Base-by-base conservation (phyloP, 352 stramenopile genomes). In the Globisporangium orthogonon region DNA sequence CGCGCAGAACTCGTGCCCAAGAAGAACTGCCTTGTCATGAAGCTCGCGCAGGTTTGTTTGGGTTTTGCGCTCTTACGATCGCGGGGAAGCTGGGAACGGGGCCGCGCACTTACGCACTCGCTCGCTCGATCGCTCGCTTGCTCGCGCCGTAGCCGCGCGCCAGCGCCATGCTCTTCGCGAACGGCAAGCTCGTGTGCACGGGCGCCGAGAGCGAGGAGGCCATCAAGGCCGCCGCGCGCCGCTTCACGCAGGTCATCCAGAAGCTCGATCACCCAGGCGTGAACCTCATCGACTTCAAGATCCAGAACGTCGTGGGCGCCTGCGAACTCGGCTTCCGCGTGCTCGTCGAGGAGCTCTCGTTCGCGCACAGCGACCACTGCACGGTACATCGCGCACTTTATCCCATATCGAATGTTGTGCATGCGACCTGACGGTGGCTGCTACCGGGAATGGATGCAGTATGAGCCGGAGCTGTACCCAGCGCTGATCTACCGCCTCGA, bases 401-500 rank as follows among this genome's bases (percentile, higher is more conserved):
- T 23, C 23, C 23, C 23, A 23, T 23, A 23, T 23, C 23, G 23
- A 23, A 23, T 23, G 23, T 23, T 46, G 37, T 17, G 37, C 3
- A 5, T 18, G 13, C 23, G 23, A 23, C 23, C 15, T 46, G 40
- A 23, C 17, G 40, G 10, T 7, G 15, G 4, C 40, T 37, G 15
- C 14, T 23, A 2, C 4, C 4, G 1, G 40, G 40, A 4, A 18
- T 37, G 0, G 58, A 17, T 68, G 2, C 23, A 95, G 65, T 99
- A 99, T 65, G 97, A 99, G 70, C 97, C 97, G 4, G 97, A 99
- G 70, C 68, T 99, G 37, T 99, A 99, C 65, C 97, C 97, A 13
- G 97, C 97, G 44, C 72, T 99, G 17, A 98, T 99, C 72, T 99
- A 99, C 74, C 86, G 97, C 14, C 84, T 99, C 61, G 80, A 96